Conservation (phyloP, 192 early-diverging fungal genomes). For the Entrophospora sp. region DNA sequence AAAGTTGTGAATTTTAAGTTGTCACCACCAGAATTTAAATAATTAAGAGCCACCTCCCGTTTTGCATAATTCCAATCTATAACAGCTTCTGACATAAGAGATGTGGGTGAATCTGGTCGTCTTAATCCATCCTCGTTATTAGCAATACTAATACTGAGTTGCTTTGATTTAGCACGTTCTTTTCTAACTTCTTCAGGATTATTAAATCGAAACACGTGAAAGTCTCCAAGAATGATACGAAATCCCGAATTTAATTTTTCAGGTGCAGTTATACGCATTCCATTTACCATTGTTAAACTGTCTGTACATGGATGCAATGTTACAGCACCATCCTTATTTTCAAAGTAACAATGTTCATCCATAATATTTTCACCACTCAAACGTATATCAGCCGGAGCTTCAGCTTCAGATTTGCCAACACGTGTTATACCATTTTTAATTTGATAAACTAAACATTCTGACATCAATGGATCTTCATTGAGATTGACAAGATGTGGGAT, state of each 20-base stretch:
- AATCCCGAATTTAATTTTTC: constrained; percentile 58
- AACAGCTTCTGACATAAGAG: constrained; percentile 40
- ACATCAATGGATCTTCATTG: constrained; percentile 83
- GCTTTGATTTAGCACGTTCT: constrained; percentile 39
- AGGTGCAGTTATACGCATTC: constrained; percentile 50
- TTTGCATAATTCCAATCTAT: constrained; percentile 71
- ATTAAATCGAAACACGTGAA: constrained; percentile 80
- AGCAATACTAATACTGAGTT: constrained; percentile 18
- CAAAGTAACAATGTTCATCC: constrained; percentile 64
- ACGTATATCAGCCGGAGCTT: constrained; percentile 43
- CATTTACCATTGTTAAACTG: constrained; percentile 70
- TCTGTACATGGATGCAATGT: constrained; percentile 50
- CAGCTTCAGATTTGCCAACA: constrained; percentile 48
- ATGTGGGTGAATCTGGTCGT: constrained; percentile 27
- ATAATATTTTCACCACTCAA: constrained; percentile 52
- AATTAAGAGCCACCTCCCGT: constrained; percentile 54
- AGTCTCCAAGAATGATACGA: constrained; percentile 70
- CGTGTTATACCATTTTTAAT: constrained; percentile 63
- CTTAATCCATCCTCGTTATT: constrained; percentile 30
- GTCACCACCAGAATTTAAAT: too few species aligned
- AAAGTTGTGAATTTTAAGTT: constrained; percentile 29
- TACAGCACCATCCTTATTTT: constrained; percentile 50
- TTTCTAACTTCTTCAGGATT: constrained; percentile 72
- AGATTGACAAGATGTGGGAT: constrained; percentile 84
- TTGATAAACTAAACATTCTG: constrained; percentile 82